Conservation (phyloP, 1,139 yeast genomes). For the Yamadazyma sp. region DNA sequence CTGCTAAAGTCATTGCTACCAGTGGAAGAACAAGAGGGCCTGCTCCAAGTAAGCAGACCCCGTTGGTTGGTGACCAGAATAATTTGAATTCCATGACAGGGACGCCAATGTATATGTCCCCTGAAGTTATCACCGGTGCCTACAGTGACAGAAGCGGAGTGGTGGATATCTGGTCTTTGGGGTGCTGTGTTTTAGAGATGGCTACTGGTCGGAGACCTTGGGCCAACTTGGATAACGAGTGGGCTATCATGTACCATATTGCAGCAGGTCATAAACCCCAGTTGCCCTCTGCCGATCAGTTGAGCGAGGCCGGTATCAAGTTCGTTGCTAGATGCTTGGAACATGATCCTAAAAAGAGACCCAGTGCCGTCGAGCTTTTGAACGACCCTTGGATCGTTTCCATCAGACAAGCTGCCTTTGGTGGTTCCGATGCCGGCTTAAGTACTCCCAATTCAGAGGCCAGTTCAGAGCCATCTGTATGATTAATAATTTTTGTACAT, state of each 20-base stretch:
- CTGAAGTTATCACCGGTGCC: conserved; percentile 88
- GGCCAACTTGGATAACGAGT: conserved; percentile 93
- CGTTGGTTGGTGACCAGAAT: conserved; percentile 18
- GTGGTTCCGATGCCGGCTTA: conserved; percentile 31
- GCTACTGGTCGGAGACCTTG: conserved; percentile 82
- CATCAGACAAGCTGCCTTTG: conserved; percentile 71
- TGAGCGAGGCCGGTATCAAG: conserved; percentile 68
- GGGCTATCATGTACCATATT: conserved; percentile 98
- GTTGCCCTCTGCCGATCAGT: conserved; percentile 75
- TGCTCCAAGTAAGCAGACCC: conserved; percentile 16
- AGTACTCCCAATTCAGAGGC: conserved; percentile 44
- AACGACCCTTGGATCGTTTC: conserved; percentile 89
- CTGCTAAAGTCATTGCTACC: conserved; percentile 90
- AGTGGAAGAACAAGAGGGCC: conserved; percentile 50
- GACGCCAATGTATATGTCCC: conserved; percentile 99
- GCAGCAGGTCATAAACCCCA: conserved; percentile 95
- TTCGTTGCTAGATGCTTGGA: conserved; percentile 78
- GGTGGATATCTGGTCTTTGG: conserved; percentile 82
- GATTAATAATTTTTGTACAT: no score
- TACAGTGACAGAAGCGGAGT: conserved; percentile 67
- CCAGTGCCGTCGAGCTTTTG: conserved; percentile 80
- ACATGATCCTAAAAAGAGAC: conserved; percentile 77
- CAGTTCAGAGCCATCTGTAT: conserved; percentile 7
- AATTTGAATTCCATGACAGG: conserved; percentile 72
- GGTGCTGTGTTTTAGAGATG: conserved; percentile 82